Evolutionary conservation across 176 grass and related monocot genomes (phyloP).

Genomic region (Triticum urartu): DNA sequence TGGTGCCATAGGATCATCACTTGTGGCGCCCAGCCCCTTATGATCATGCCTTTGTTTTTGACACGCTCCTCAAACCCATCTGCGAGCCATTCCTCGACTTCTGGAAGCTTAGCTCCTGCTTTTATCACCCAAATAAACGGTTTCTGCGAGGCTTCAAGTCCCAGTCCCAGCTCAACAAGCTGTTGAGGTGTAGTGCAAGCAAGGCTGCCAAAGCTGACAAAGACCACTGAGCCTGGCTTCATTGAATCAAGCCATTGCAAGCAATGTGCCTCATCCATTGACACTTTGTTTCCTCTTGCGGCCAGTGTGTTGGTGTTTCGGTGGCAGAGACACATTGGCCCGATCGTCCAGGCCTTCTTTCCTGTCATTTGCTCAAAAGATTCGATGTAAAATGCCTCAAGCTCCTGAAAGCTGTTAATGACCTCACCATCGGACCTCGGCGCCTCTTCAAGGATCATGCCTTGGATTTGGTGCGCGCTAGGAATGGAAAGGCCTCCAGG

Average conservation of each 20-base stretch:
- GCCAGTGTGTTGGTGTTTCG: slow-evolving; percentile 11
- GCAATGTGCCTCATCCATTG: slow-evolving; percentile 50
- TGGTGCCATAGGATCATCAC: slow-evolving; percentile 63
- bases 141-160: slow-evolving; percentile 53
- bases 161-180: slow-evolving; percentile 62
- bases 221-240: slow-evolving; percentile 52
- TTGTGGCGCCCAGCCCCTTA: slow-evolving; percentile 60
- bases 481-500: neutral
- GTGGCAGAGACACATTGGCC: slow-evolving; percentile 59
- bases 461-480: slow-evolving; percentile 15
- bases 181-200: slow-evolving; percentile 37
- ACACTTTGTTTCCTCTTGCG: slow-evolving; percentile 44
- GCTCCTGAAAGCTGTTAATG: slow-evolving; percentile 63
- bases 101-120: slow-evolving; percentile 39
- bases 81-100: slow-evolving; percentile 59
- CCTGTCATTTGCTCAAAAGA: slow-evolving; percentile 30
- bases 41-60: slow-evolving; percentile 41
- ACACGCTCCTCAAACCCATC: slow-evolving; percentile 51
- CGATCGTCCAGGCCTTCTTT: slow-evolving; percentile 52
- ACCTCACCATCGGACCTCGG: slow-evolving; percentile 37
- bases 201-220: slow-evolving; percentile 76
- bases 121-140: slow-evolving; percentile 70
- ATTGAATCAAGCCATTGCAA: slow-evolving; percentile 51
- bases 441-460: slow-evolving; percentile 31
- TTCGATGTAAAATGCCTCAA: slow-evolving; percentile 48